A percentile compares a stretch with the other conserved stretches of the same genome.
Conservation (phyloP, 805 yeast genomes). For the Nakazawaea siamensis region DNA sequence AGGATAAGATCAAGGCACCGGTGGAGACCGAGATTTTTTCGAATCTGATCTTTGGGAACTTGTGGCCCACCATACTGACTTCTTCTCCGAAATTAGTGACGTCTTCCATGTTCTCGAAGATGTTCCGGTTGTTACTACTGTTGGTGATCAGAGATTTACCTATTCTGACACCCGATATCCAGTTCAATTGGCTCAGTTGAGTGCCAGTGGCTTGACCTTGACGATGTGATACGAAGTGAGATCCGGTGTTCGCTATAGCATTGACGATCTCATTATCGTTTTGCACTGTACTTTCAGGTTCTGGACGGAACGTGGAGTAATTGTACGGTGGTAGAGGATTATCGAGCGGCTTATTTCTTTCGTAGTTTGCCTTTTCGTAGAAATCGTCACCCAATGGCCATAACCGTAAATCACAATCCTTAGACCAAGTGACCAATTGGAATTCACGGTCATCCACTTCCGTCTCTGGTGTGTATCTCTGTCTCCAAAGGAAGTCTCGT, state of each 20-base stretch:
- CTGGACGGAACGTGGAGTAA: constrained; percentile 40
- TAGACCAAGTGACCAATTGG: constrained; percentile 91
- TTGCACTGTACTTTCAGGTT: constrained; percentile 24
- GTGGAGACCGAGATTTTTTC: constrained; percentile 86
- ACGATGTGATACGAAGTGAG: constrained; percentile 15
- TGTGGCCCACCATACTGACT: constrained; percentile 79
- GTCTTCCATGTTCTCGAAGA: constrained; percentile 11
- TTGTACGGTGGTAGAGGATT: constrained; percentile 27
- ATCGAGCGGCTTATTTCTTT: constrained; percentile 26
- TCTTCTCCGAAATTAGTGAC: constrained; percentile 82
- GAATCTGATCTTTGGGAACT: constrained; percentile 78
- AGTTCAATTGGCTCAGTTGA: constrained; percentile 47
- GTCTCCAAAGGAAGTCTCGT: constrained; percentile 84
- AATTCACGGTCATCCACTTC: constrained; percentile 66
- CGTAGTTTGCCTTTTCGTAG: constrained; percentile 37
- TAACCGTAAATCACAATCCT: constrained; percentile 73
- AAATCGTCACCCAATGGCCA: constrained; percentile 61
- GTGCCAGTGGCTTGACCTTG: constrained; percentile 22
- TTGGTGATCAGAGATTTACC: constrained; percentile 39
- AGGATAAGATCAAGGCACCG: constrained; percentile 68
- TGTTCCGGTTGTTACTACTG: constrained; percentile 20
- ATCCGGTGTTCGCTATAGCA: constrained; percentile 8
- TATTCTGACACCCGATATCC: constrained; percentile 90
- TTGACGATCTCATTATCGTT: constrained; percentile 4
- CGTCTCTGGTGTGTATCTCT: constrained; percentile 39